Conservation (phyloP, 306 rosid species). For the Fragaria nilgerrensis region DNA sequence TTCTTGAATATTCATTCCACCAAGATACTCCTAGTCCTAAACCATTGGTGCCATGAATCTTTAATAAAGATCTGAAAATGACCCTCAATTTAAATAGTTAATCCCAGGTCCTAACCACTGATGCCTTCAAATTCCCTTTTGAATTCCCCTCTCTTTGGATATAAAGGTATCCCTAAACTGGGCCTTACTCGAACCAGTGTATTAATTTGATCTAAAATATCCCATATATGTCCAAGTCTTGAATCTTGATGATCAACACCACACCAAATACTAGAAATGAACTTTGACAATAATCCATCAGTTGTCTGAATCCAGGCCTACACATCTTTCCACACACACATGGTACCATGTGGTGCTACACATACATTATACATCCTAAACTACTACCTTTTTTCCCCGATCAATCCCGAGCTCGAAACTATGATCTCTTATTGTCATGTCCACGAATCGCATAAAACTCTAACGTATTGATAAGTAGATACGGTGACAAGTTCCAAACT, state of each 20-base stretch:
- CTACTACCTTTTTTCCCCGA: not conserved
- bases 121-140: not conserved
- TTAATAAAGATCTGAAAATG: not conserved
- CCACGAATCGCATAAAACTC: not conserved
- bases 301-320: slow-evolving; percentile 22
- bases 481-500: not conserved
- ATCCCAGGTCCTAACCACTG: not conserved
- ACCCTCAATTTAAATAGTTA: not conserved
- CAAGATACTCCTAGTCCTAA: not conserved
- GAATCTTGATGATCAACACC: not conserved
- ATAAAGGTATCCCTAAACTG: not conserved
- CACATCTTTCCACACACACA: slow-evolving; percentile 10
- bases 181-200: not conserved
- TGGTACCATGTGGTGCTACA: slow-evolving; percentile 12
- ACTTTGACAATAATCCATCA: slow-evolving; percentile 15
- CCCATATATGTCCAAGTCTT: not conserved
- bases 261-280: slow-evolving; percentile 4
- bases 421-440: not conserved
- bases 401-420: not conserved
- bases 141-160: not conserved
- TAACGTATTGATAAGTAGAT: too few relatives aligned
- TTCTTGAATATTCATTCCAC: not conserved
- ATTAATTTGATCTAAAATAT: not conserved
- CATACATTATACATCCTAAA: not conserved
- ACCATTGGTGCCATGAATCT: not conserved